Percentiles rank a stretch among this genome's conserved stretches.
Evolutionary conservation across 768 basidiomycete genomes (phyloP).

Genomic region (Boletus reticuloceps): DNA sequence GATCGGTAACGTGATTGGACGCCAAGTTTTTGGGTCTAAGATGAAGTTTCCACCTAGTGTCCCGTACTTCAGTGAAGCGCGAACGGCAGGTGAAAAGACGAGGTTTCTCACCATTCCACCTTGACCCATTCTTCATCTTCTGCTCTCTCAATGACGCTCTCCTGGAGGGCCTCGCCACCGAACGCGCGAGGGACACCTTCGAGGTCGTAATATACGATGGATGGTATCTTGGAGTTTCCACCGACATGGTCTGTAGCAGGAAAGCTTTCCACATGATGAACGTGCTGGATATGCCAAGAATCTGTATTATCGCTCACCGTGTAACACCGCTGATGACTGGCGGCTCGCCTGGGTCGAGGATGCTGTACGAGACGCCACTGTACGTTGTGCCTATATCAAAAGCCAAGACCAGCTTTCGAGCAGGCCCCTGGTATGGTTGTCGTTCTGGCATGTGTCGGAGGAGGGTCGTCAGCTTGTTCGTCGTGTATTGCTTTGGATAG

Average conservation of each 20-base stretch:
- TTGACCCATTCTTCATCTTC: constrained; percentile 35
- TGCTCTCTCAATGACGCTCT: constrained; percentile 37
- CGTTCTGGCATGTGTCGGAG: constrained; percentile 26
- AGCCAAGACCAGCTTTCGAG: constrained; percentile 44
- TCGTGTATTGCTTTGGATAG: not conserved
- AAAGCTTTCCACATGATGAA: constrained; percentile 34
- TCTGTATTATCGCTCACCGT: constrained; percentile 15
- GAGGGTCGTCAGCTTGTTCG: not conserved
- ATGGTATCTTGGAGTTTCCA: constrained; percentile 49
- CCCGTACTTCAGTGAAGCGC: constrained; percentile 3
- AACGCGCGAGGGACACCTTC: constrained; percentile 39
- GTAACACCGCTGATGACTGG: constrained; percentile 20
- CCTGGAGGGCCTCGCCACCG: constrained; percentile 45
- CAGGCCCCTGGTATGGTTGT: constrained; percentile 39
- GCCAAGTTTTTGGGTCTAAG: constrained; percentile 27
- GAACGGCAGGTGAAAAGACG: not conserved
- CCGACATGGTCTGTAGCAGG: constrained; percentile 47
- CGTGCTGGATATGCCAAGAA: not conserved
- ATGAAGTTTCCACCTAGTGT: constrained; percentile 36
- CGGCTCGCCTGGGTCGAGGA: constrained; percentile 31
- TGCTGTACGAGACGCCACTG: constrained; percentile 46
- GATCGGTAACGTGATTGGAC: constrained; percentile 23
- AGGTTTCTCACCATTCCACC: constrained; percentile 28
- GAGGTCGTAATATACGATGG: constrained; percentile 45
- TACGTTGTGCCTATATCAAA: constrained; percentile 55